Evolutionary conservation across 805 yeast genomes (phyloP).

Genomic region (Millerozyma miso): DNA sequence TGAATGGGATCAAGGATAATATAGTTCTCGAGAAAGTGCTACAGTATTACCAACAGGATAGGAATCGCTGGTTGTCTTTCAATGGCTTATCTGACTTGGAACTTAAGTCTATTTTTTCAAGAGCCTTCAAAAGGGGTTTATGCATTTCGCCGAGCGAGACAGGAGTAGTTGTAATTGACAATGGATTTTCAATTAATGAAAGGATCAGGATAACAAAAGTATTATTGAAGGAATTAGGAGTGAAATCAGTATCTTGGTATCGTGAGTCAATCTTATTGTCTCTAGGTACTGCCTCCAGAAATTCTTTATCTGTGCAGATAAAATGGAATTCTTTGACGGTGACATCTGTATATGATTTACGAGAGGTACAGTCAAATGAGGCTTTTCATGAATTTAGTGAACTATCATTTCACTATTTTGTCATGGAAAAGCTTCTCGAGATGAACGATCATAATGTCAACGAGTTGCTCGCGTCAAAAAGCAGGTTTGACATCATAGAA

Average conservation of each 20-base stretch:
- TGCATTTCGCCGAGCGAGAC: conserved; percentile 16
- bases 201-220: conserved; percentile 15
- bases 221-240: conserved; percentile 18
- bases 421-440: conserved; percentile 11
- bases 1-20: neutral
- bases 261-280: conserved; percentile 17
- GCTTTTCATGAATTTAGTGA: conserved; percentile 1
- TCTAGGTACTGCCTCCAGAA: conserved; percentile 15
- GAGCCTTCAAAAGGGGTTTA: conserved; percentile 10
- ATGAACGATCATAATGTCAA: conserved; percentile 8
- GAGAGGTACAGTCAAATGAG: conserved; percentile 10
- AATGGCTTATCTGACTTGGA: conserved; percentile 3
- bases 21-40: conserved; percentile 3
- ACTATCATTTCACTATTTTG: conserved; percentile 14
- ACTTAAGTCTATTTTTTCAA: conserved; percentile 10
- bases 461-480: conserved; percentile 5
- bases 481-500: conserved; percentile 16
- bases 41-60: conserved; percentile 8
- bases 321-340: conserved; percentile 23
- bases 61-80: conserved; percentile 3
- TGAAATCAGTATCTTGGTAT: conserved; percentile 20
- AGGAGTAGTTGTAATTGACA: conserved; percentile 19
- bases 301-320: conserved; percentile 27
- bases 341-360: conserved; percentile 19
- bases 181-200: conserved; percentile 10